These are phyloP conservation scores for Podila horticola DNA, from an alignment of 192 early-diverging fungal species.

Conservation along the genomic window DNA sequence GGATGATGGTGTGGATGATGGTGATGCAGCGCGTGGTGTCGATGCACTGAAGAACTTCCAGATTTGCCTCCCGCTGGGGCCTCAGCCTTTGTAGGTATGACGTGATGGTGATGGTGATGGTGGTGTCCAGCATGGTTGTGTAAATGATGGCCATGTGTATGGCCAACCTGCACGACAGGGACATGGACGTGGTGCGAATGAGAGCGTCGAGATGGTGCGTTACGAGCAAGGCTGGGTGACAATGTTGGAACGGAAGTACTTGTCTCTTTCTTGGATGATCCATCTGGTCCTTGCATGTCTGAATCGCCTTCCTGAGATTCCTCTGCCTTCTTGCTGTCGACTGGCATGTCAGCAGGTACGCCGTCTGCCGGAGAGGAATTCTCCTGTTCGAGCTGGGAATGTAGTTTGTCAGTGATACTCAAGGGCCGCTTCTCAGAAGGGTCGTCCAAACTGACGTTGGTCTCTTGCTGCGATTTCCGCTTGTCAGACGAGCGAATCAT, in stretches of 20 bases:
- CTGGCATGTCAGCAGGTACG: background rate
- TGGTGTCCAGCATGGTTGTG: constrained; percentile 5
- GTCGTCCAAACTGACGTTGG: background rate
- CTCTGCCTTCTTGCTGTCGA: background rate
- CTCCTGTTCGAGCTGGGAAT: background rate
- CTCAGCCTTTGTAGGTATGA: constrained; percentile 17
- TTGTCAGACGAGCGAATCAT: constrained; percentile 47
- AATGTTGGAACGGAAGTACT: background rate
- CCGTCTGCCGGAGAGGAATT: background rate
- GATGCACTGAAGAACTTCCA: constrained; percentile 25
- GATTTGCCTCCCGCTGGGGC: constrained; percentile 2
- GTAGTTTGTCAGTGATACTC: background rate
- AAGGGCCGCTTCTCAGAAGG: background rate
- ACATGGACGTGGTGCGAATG: constrained; percentile 3
- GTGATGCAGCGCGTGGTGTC: constrained; percentile 42
- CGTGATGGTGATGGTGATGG: constrained; percentile 31
- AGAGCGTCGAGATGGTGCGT: background rate
- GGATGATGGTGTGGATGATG: constrained; percentile 51
- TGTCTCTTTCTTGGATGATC: background rate
- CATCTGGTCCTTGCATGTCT: background rate
- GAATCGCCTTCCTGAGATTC: background rate
- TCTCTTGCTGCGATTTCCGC: constrained; percentile 20
- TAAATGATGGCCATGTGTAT: constrained; percentile 29
- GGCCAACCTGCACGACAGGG: constrained; percentile 26
- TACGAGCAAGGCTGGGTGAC: constrained; percentile 6